These are phyloP conservation scores for Phoma sp. DNA, from an alignment of 2,329 filamentous ascomycete genomes.

Conservation along the genomic window DNA sequence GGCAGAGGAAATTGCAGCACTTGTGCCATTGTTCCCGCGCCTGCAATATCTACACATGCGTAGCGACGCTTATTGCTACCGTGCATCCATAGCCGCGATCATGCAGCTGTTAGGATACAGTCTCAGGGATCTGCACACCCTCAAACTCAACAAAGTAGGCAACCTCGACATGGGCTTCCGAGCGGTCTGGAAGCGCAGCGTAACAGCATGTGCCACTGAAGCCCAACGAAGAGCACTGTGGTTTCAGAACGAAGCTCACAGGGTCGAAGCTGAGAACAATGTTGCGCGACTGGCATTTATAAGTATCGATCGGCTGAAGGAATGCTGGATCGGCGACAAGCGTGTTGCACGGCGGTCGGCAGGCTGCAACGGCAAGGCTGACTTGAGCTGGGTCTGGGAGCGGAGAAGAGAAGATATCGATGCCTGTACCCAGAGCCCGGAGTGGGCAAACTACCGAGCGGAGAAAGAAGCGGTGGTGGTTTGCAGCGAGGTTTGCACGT, in stretches of 20 bases:
- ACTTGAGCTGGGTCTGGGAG: slow-evolving; percentile 25
- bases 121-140: slow-evolving; percentile 11
- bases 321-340: slow-evolving; percentile 25
- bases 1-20: slow-evolving; percentile 12
- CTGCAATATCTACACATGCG: slow-evolving; percentile 20
- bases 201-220: slow-evolving; percentile 18
- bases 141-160: slow-evolving; percentile 21
- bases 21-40: slow-evolving; percentile 15
- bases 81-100: slow-evolving; percentile 17
- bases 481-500: slow-evolving; percentile 19
- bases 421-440: slow-evolving; percentile 1
- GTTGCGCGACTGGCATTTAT: slow-evolving; percentile 23
- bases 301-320: slow-evolving; percentile 11
- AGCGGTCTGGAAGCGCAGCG: slow-evolving; percentile 23
- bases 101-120: slow-evolving; percentile 9
- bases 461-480: slow-evolving; percentile 24
- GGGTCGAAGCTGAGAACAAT: slow-evolving; percentile 25
- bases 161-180: slow-evolving; percentile 26
- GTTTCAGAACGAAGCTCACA: slow-evolving; percentile 18
- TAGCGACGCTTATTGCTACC: slow-evolving; percentile 26
- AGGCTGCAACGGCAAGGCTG: background rate
- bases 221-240: slow-evolving; percentile 20
- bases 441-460: slow-evolving; percentile 17
- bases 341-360: slow-evolving; percentile 21
- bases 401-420: slow-evolving; percentile 17